Percentiles rank a stretch among this genome's conserved stretches.
Evolutionary conservation across 192 early-diverging fungal species (phyloP).

Genomic region (Umbelopsis sp.): DNA sequence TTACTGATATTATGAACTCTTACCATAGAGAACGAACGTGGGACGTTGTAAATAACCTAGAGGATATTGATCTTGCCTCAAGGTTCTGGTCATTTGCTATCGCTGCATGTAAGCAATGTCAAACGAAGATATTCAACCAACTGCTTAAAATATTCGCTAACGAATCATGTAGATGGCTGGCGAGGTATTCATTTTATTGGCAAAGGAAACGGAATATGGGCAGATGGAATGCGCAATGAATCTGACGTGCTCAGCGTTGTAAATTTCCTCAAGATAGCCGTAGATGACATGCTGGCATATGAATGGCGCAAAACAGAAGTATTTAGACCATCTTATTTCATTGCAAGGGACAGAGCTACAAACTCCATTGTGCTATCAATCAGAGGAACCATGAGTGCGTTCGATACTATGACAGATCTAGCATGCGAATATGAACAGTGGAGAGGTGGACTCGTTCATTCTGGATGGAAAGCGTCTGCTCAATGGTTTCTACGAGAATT

Average conservation of each 20-base stretch:
- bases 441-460: conserved; percentile 76
- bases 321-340: conserved; percentile 72
- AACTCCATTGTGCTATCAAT: conserved; percentile 68
- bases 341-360: conserved; percentile 62
- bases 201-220: conserved; percentile 63
- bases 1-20: too few relatives aligned
- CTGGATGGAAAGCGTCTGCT: conserved; percentile 74
- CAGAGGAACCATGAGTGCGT: conserved; percentile 72
- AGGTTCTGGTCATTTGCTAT: conserved; percentile 50
- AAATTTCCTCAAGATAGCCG: conserved; percentile 61
- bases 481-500: conserved; percentile 71
- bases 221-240: conserved; percentile 64
- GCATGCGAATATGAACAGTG: conserved; percentile 78
- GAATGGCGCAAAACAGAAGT: conserved; percentile 66
- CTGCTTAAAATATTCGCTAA: too few relatives aligned
- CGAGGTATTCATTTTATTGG: conserved; percentile 73
- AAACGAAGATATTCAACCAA: too few relatives aligned
- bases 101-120: conserved; percentile 33
- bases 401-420: conserved; percentile 76
- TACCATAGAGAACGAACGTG: conserved; percentile 32
- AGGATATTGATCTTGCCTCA: conserved; percentile 29
- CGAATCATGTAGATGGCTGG: conserved; percentile 52
- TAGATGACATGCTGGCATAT: conserved; percentile 67
- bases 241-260: conserved; percentile 67
- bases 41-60: conserved; percentile 40